Base-by-base conservation (phyloP, 179 eudicot species). In the Beta lomatogona region DNA sequence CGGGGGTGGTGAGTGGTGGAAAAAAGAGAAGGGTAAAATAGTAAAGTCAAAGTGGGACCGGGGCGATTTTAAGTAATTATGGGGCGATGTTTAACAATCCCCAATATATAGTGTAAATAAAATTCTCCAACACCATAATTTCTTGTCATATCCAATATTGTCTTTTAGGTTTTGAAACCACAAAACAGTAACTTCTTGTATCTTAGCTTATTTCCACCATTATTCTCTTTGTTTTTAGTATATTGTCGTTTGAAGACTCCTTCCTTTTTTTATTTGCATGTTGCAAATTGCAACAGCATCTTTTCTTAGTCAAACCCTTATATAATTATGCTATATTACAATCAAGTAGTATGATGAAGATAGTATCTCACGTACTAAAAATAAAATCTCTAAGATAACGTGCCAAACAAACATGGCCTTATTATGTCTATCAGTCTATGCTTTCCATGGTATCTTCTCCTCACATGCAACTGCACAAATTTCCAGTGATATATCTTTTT, bases 161-260 rank as follows among this genome's bases (percentile, higher is more conserved):
- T 64, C 69, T 64, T 64, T 25, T 10, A 64, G 44, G 16, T 11
- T 5, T 28, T 12, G 12, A 14, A 1, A 22, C 28, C 2, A 64
- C 41, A 52, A 78, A 78, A 67, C 41, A 67, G 18, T 78, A 77
- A 9, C 18, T 25, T 64, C 4, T 77, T 77, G 41, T 45, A 65
- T 46, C 54, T 19, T 14, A 60, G 61, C 54, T 64, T 77, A 64
- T 48, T 9, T 48, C 52, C 19, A 10, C 6, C 25, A 10, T 67
- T 41, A 5, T 25, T 12, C 5, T 48, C 60, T 22, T 1, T 61
- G 1, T 53, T 67, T 53, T 44, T 31, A 74, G 44, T 64, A 6
- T 64, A 3, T 64, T 64, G 69, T 64, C 44, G 2, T 22, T n/a
- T n/a, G n/a, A n/a, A n/a, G n/a, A n/a, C n/a, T n/a, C n/a, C n/a